These are phyloP conservation scores for Suhomyces atakaporum DNA, from an alignment of 1,139 yeast species.

Conservation along the genomic window DNA sequence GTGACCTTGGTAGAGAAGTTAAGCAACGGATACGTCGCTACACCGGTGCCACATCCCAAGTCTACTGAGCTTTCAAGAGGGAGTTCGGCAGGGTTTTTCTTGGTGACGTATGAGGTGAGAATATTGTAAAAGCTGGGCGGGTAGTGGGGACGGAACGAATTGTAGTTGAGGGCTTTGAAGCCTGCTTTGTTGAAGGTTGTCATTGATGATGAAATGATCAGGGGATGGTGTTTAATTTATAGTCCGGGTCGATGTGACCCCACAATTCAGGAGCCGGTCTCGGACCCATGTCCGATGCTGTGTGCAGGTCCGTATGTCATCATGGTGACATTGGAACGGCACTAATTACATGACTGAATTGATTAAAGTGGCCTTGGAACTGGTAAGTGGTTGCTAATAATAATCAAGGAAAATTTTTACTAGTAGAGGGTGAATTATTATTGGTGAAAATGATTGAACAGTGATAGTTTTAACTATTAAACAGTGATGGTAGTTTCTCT, in stretches of 20 bases:
- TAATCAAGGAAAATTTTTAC: no score
- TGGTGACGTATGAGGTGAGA: constrained; percentile 25
- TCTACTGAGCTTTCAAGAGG: constrained; percentile 32
- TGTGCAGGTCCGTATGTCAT: neutral
- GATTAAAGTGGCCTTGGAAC: no score
- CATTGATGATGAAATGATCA: constrained; percentile 52
- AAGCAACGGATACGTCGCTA: constrained; percentile 41
- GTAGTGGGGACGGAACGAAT: constrained; percentile 43
- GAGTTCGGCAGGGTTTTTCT: constrained; percentile 14
- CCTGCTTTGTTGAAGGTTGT: constrained; percentile 61
- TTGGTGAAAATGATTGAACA: no score
- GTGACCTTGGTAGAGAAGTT: constrained; percentile 31
- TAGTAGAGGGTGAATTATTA: no score
- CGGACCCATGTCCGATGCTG: constrained; percentile 5
- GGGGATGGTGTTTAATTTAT: no score
- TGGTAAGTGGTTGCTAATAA: no score
- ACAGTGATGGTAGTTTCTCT: no score
- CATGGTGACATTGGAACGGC: no score
- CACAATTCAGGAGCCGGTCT: constrained; percentile 8
- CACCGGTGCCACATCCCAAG: constrained; percentile 47
- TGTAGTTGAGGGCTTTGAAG: constrained; percentile 62
- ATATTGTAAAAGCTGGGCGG: constrained; percentile 25
- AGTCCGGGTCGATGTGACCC: no score
- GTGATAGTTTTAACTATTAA: no score
- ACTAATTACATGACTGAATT: no score